A percentile compares a stretch with the other conserved stretches of the same genome.
Evolutionary conservation across 192 early-diverging fungal genomes (phyloP).

Genomic region (Geranomyces variabilis): DNA sequence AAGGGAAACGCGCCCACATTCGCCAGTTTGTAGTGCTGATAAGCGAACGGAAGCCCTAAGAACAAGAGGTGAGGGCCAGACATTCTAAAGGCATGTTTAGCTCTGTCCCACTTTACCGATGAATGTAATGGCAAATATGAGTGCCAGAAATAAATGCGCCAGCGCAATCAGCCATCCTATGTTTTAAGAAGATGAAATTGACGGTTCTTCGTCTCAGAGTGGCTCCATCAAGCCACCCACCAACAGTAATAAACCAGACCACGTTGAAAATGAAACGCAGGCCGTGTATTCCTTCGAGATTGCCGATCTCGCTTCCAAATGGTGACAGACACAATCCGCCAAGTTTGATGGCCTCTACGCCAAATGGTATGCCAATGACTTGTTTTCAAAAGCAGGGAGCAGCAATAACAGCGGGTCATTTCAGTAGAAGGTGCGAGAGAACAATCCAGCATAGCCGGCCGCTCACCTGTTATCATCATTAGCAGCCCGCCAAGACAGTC

Average conservation of each 20-base stretch:
- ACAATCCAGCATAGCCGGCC: too few relatives aligned
- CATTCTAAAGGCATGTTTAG: neutral
- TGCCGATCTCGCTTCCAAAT: slow-evolving; percentile 2
- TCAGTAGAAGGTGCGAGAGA: too few relatives aligned
- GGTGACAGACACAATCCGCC: slow-evolving; percentile 12
- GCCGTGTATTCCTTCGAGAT: slow-evolving; percentile 11
- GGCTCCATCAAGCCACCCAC: neutral
- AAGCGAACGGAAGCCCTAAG: slow-evolving; percentile 25
- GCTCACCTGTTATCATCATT: slow-evolving; percentile 14
- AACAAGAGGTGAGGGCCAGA: neutral
- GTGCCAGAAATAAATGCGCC: slow-evolving; percentile 20
- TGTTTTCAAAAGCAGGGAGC: neutral
- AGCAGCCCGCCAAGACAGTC: slow-evolving; percentile 25
- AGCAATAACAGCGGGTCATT: too few relatives aligned
- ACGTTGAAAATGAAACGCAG: slow-evolving; percentile 25
- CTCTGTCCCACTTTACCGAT: slow-evolving; percentile 9
- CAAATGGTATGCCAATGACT: slow-evolving; percentile 31
- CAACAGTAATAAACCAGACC: slow-evolving; percentile 25
- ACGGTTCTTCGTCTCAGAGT: neutral
- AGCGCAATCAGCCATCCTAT: slow-evolving; percentile 31
- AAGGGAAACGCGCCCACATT: slow-evolving; percentile 29
- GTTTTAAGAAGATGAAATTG: neutral
- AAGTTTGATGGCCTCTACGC: slow-evolving; percentile 30
- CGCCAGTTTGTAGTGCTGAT: slow-evolving; percentile 27
- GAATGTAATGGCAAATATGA: slow-evolving; percentile 27